Conservation (phyloP, 495 filamentous ascomycete species). For the Lindgomyces ingoldianus region DNA sequence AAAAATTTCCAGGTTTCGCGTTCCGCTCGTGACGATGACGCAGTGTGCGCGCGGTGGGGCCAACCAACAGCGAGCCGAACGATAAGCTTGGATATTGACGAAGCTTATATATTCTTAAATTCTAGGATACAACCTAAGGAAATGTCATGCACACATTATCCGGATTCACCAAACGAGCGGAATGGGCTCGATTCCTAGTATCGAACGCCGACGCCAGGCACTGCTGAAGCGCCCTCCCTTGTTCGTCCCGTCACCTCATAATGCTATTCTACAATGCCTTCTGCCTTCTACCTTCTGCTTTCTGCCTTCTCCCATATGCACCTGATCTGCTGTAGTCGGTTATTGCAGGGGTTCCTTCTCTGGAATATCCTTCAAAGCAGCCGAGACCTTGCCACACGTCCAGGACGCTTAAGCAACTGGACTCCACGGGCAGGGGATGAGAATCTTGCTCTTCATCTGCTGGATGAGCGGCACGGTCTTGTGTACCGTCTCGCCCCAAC, state of each 20-base stretch:
- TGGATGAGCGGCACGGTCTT: slow-evolving; percentile 97
- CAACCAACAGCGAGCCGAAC: background rate
- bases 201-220: background rate
- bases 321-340: no score
- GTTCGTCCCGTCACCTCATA: background rate
- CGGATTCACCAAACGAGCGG: background rate
- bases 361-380: background rate
- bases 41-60: slow-evolving; percentile 31
- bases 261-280: slow-evolving; percentile 9
- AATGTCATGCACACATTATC: no score
- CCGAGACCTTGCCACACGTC: background rate
- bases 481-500: slow-evolving; percentile 97
- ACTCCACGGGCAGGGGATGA: slow-evolving; percentile 95
- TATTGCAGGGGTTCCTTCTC: no score
- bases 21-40: slow-evolving; percentile 13
- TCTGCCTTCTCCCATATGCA: background rate
- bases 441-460: slow-evolving; percentile 88
- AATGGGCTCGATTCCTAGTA: background rate
- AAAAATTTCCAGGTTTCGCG: slow-evolving; percentile 29
- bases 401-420: slow-evolving; percentile 67
- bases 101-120: no score
- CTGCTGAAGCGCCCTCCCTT: background rate
- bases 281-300: background rate
- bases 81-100: background rate
- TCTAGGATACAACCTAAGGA: no score